Evolutionary conservation across 1,284 basidiomycete genomes (phyloP).

Genomic region (Porogramme epimiltina): DNA sequence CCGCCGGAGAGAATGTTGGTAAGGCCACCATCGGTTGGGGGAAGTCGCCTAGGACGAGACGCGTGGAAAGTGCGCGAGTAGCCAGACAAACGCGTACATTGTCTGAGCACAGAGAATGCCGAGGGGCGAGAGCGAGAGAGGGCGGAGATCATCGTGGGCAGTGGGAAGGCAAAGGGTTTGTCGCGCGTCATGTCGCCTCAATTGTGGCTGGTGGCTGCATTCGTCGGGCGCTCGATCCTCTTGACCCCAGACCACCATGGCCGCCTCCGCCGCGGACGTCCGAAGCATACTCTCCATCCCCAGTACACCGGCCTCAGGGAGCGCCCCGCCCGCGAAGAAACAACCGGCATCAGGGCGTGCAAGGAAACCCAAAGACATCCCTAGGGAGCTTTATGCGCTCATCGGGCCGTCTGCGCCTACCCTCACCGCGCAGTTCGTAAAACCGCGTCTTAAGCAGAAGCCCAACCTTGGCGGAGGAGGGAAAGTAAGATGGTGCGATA

Average conservation of each 20-base stretch:
- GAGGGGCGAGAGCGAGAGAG: conserved; percentile 18
- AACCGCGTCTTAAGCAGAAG: conserved; percentile 87
- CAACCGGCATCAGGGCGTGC: conserved; percentile 34
- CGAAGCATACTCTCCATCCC: conserved; percentile 76
- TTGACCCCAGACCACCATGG: conserved; percentile 26
- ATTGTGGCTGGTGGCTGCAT: not conserved
- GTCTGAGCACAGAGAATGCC: conserved; percentile 12
- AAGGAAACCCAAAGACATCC: conserved; percentile 87
- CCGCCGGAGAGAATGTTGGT: conserved; percentile 76
- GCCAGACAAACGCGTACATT: not conserved
- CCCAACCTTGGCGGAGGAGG: conserved; percentile 61
- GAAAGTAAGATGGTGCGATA: conserved; percentile 64
- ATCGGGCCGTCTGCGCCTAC: conserved; percentile 92
- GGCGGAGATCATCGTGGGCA: conserved; percentile 14
- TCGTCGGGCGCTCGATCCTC: conserved; percentile 9
- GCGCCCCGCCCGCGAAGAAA: conserved; percentile 43
- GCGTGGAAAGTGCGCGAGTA: conserved; percentile 10
- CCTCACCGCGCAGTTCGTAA: conserved; percentile 72
- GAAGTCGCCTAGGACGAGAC: conserved; percentile 1
- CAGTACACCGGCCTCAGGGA: conserved; percentile 37
- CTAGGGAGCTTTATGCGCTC: conserved; percentile 89
- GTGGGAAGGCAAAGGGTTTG: not conserved
- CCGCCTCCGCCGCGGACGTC: conserved; percentile 75
- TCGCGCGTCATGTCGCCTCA: not conserved
- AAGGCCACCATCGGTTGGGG: conserved; percentile 33